Evolutionary conservation across 495 filamentous ascomycete species (phyloP), one percentile per base, ranked within the genome.

Genomic region (Penicillium cinerascens): DNA sequence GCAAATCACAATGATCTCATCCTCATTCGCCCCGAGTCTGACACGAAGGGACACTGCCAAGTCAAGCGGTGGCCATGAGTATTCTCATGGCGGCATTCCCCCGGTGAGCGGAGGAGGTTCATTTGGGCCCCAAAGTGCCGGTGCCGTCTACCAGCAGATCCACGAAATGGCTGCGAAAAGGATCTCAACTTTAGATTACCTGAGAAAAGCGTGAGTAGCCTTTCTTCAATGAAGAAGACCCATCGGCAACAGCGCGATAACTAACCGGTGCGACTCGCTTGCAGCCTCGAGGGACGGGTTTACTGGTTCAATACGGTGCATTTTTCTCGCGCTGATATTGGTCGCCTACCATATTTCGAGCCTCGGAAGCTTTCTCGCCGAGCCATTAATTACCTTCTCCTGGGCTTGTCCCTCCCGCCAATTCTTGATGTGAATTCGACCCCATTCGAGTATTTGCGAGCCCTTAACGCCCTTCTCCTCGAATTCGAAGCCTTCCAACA

Each of bases 301-400:
- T 97, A 96, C 74, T 97, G 92, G 91, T 96, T 96, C 70, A 96
- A 96, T 71, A 95, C 93, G 0, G 80, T 97, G 40, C 85, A 93
- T 66, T 96, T 96, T 69, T 86, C 88, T 53, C 90, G 89, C 56
- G 68, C 82, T 21, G 90, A 96, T 66, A 78, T 97, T 26, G 70
- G 80, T 26, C 86, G 82, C 54, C 83, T 96, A 67, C 86, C 95
- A 25, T 95, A 91, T 68, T 91, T 95, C 60, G 87, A 93, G 56
- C 67, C 81, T 22, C 82, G 84, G 56, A 92, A 91, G 62, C 83
- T 96, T 26, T 85, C 87, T 51, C 85, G 91, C 39, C 86, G 85
- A 51, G 92, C 95, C 33, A 92, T 91, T 48, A 95, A 96, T 63
- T 97, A 91, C 65, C 83, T 99, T 47, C 80, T 96, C 16, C 86